Percentiles rank a stretch among this genome's conserved stretches.
Conservation (phyloP, 441 rosid genomes). For the Francoa sonchifolia region DNA sequence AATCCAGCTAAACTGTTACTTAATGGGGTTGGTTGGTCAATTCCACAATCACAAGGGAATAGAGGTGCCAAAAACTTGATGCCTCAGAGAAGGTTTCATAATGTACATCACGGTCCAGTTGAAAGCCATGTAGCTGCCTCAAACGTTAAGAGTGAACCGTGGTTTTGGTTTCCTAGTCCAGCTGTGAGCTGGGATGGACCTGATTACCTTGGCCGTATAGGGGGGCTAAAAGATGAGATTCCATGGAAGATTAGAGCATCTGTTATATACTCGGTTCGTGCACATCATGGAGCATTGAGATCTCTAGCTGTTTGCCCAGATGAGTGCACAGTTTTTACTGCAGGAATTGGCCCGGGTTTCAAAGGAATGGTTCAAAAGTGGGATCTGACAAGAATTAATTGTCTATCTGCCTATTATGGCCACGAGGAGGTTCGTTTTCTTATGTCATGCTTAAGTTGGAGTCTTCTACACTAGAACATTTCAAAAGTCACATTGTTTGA, state of each 20-base stretch:
- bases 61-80: constrained; percentile 45
- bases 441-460: neutral
- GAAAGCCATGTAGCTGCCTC: constrained; percentile 31
- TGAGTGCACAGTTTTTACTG: constrained; percentile 74
- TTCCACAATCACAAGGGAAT: constrained; percentile 64
- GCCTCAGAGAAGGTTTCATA: constrained; percentile 36
- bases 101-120: constrained; percentile 16
- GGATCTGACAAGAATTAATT: constrained; percentile 74
- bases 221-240: constrained; percentile 60
- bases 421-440: constrained; percentile 81
- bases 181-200: constrained; percentile 79
- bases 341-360: constrained; percentile 84
- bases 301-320: constrained; percentile 71
- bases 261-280: constrained; percentile 59
- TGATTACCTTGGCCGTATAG: constrained; percentile 64
- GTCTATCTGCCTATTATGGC: constrained; percentile 72
- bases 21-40: constrained; percentile 73
- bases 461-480: neutral
- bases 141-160: constrained; percentile 53
- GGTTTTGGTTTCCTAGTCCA: constrained; percentile 95
- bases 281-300: constrained; percentile 83
- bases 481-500: neutral
- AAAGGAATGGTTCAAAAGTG: constrained; percentile 89
- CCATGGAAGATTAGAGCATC: constrained; percentile 86
- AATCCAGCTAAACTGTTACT: constrained; percentile 65